These are phyloP conservation scores for Backusella tarrabulga DNA, from an alignment of 192 early-diverging fungal genomes.

Conservation along the genomic window DNA sequence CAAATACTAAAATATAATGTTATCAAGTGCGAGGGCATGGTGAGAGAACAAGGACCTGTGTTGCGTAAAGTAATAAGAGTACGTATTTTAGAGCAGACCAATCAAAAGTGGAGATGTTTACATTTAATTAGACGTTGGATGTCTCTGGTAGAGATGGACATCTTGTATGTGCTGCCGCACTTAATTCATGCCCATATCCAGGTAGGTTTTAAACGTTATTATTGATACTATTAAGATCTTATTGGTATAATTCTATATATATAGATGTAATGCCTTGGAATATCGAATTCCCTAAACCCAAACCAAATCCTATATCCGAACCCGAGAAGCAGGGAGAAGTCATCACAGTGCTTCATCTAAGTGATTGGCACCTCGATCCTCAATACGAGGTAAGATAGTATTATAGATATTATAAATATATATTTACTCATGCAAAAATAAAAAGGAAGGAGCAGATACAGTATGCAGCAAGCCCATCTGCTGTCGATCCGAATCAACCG, in stretches of 20 bases:
- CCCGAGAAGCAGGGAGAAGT: neutral
- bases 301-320: conserved; percentile 39
- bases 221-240: neutral
- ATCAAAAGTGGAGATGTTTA: neutral
- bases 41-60: conserved; percentile 49
- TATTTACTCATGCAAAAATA: neutral
- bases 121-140: conserved; percentile 25
- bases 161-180: conserved; percentile 40
- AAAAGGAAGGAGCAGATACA: conserved; percentile 39
- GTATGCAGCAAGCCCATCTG: conserved; percentile 48
- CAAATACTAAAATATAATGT: neutral
- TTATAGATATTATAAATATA: neutral
- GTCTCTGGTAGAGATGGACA: conserved; percentile 44
- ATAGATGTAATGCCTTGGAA: conserved; percentile 28
- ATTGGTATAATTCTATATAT: neutral
- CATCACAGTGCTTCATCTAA: conserved; percentile 43
- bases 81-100: neutral
- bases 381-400: conserved; percentile 30
- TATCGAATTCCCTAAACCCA: conserved; percentile 45
- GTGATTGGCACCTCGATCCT: conserved; percentile 58
- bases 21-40: conserved; percentile 45
- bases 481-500: conserved; percentile 42
- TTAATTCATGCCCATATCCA: conserved; percentile 44
- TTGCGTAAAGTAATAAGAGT: conserved; percentile 40
- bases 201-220: conserved; percentile 13